phyloP scores from a whole-genome alignment of 306 rosid genomes.

The Casuarina cunninghamiana region DNA sequence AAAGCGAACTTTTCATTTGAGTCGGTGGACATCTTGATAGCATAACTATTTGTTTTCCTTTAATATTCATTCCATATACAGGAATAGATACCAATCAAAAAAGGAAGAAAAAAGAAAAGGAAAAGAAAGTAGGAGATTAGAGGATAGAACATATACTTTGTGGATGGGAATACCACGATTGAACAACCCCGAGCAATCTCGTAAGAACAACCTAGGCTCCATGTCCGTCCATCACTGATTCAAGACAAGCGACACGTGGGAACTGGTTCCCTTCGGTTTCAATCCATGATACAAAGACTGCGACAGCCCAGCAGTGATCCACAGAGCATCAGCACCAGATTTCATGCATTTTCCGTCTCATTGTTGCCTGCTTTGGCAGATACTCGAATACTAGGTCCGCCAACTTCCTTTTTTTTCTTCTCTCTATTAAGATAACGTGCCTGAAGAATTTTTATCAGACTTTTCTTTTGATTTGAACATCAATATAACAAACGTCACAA shows the following conservation, averaged over 20 bases:
- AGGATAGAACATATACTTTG: neutral
- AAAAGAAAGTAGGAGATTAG: neutral
- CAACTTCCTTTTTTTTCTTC: neutral
- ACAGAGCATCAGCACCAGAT: neutral
- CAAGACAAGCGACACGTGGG: conserved; percentile 33
- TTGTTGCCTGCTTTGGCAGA: too few species aligned
- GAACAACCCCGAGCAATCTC: conserved; percentile 34
- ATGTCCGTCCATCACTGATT: conserved; percentile 42
- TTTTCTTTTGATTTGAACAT: conserved; percentile 16
- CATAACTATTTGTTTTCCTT: neutral
- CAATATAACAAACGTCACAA: neutral
- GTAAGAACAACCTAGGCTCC: conserved; percentile 26
- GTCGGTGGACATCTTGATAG: neutral
- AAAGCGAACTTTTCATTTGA: neutral
- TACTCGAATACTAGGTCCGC: too few species aligned
- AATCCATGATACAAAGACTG: too few species aligned
- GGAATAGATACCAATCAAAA: neutral
- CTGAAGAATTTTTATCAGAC: neutral
- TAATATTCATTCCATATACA: too few species aligned
- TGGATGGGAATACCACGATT: conserved; percentile 46
- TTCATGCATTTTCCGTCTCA: neutral
- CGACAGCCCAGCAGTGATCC: conserved; percentile 14
- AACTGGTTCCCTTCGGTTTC: conserved; percentile 12
- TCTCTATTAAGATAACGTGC: neutral
- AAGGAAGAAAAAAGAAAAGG: neutral